Base-by-base conservation (phyloP, 129 eudicot genomes). In the Gnaphalium uliginosum region DNA sequence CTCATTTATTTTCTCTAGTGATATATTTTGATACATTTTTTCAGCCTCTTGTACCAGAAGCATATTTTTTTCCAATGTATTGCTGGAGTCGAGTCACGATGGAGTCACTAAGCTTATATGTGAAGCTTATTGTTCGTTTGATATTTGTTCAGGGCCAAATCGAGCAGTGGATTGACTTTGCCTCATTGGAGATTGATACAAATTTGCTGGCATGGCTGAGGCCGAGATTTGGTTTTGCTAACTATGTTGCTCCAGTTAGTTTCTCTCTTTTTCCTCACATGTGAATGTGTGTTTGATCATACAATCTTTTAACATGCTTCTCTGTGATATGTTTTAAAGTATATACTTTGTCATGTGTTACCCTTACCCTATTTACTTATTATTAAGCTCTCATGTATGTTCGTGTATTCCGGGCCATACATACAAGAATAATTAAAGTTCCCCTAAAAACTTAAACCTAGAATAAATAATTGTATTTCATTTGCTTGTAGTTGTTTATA, bases 131-230 rank as follows among this genome's bases (percentile, higher is more conserved):
- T 17, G 3, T 63, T 51, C 33, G 27, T 26, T 56, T 59, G 15
- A 46, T 46, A 21, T 70, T 35, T 60, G 10, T 17, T 1, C 69
- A 89, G 91, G 96, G 87, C 65, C 89, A 78, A 41, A 67, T 89
- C 69, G 91, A 89, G 83, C 96, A 89, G 39, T 89, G 96, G 96
- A 83, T 86, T 51, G 96, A 89, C 64, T 86, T 84, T 57, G n/a
- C 91, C 17, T 22, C 91, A 18, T 33, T 73, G 56, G 96, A 89
- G 81, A 86, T 89, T 46, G 91, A 86, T 67, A 27, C 80, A 21
- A 80, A 75, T 48, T 18, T 89, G 51, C 2, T 59, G 24, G 53
- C 39, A 54, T 89, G 91, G 89, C 11, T 81, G 15, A 54, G 35
- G 65, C 89, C 90, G 7, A 74, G 91, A 75, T 2, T 86, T 8